phyloP scores from a whole-genome alignment of 768 basidiomycete genomes.

The Auricularia cornea region DNA sequence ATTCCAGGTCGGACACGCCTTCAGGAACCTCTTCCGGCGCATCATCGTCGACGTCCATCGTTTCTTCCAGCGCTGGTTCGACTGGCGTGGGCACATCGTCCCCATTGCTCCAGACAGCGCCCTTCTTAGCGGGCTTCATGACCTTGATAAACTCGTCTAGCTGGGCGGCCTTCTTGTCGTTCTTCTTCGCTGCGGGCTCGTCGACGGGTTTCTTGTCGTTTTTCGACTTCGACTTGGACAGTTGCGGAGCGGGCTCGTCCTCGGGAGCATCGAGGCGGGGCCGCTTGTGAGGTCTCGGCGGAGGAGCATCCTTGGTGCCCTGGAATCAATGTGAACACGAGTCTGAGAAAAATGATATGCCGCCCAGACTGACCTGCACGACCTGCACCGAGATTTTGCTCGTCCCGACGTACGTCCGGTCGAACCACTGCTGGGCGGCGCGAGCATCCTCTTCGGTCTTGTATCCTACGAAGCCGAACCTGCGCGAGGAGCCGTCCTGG shows the following conservation, averaged over 20 bases:
- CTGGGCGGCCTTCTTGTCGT: constrained; percentile 27
- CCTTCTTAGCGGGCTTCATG: constrained; percentile 58
- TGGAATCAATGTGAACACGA: constrained; percentile 19
- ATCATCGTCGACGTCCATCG: constrained; percentile 2
- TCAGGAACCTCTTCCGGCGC: constrained; percentile 21
- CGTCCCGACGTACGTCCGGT: constrained; percentile 76
- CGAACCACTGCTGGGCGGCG: constrained; percentile 73
- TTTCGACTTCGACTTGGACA: constrained; percentile 5
- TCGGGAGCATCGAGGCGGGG: constrained; percentile 37
- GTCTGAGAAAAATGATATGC: constrained; percentile 1
- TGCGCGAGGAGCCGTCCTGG: constrained; percentile 67
- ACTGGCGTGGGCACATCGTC: constrained; percentile 7
- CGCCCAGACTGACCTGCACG: constrained; percentile 54
- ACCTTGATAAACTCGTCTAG: constrained; percentile 64
- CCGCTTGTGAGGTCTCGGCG: constrained; percentile 62
- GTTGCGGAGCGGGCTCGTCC: constrained; percentile 14
- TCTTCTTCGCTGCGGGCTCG: constrained; percentile 12
- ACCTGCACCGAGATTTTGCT: constrained; percentile 65
- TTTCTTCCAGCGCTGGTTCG: neutral
- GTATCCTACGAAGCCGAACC: constrained; percentile 92
- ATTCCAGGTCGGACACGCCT: constrained; percentile 59
- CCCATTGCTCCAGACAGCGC: constrained; percentile 56
- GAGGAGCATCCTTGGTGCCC: constrained; percentile 63
- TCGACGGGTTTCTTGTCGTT: constrained; percentile 14
- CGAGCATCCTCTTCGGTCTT: constrained; percentile 69